phyloP scores from a whole-genome alignment of 805 yeast genomes.

The Ogataea dorogensis region DNA sequence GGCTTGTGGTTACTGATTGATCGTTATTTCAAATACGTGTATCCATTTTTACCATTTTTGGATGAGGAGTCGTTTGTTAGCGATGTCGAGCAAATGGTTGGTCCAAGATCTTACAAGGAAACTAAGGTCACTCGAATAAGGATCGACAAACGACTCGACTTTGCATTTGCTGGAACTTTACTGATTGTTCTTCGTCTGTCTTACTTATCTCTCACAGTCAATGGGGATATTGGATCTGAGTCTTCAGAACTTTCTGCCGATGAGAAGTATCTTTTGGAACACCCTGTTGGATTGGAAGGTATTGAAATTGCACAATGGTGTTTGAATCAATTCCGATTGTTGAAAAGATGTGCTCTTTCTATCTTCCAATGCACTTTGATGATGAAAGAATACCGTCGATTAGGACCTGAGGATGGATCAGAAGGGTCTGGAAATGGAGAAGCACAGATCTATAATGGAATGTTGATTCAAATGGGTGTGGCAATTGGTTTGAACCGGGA shows the following conservation, averaged over 20 bases:
- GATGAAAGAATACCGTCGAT: constrained; percentile 48
- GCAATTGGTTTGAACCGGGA: constrained; percentile 69
- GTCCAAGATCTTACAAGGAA: constrained; percentile 37
- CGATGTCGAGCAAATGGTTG: constrained; percentile 38
- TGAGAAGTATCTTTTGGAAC: constrained; percentile 38
- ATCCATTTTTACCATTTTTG: constrained; percentile 48
- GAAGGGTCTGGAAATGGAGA: constrained; percentile 59
- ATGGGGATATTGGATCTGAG: constrained; percentile 23
- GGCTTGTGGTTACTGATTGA: constrained; percentile 46
- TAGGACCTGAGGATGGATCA: constrained; percentile 53
- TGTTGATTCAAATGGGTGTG: constrained; percentile 64
- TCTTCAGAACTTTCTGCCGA: constrained; percentile 30
- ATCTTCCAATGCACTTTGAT: constrained; percentile 54
- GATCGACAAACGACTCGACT: constrained; percentile 44
- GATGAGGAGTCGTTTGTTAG: constrained; percentile 38
- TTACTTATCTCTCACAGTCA: constrained; percentile 39
- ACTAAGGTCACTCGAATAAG: constrained; percentile 31
- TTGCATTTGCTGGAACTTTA: constrained; percentile 47
- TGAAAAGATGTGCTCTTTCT: constrained; percentile 47
- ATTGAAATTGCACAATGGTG: constrained; percentile 53
- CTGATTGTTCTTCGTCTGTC: constrained; percentile 44
- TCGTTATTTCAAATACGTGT: constrained; percentile 43
- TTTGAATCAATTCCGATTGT: constrained; percentile 51
- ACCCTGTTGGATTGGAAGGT: constrained; percentile 46
- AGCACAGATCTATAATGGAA: constrained; percentile 52